Evolutionary conservation across 148 eudicot species (phyloP).

Genomic region (Vaccinium myrtillus): DNA sequence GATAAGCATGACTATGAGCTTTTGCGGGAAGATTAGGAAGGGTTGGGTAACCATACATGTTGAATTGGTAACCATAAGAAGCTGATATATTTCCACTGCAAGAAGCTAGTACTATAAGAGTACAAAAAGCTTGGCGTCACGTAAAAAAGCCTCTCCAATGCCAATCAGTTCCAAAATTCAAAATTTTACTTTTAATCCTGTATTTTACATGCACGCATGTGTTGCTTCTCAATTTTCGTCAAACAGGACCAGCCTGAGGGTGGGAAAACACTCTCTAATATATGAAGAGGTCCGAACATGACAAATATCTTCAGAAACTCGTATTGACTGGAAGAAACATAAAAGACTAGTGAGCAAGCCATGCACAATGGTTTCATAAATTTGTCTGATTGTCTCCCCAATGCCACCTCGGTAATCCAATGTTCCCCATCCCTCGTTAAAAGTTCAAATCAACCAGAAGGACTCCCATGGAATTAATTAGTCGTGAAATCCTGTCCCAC

Average conservation of each 20-base stretch:
- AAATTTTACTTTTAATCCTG: background rate
- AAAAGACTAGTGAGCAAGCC: background rate
- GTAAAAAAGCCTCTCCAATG: background rate
- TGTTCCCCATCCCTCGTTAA: background rate
- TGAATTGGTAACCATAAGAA: background rate
- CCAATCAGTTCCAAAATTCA: background rate
- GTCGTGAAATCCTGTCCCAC: background rate
- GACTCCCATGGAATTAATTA: background rate
- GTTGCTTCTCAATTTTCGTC: background rate
- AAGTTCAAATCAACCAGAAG: background rate
- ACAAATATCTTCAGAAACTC: background rate
- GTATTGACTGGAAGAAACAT: background rate
- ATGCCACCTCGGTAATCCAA: background rate
- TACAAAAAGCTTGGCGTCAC: background rate
- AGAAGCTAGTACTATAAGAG: background rate
- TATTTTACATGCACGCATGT: too few species aligned
- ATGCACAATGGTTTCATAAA: background rate
- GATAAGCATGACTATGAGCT: background rate
- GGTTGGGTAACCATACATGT: background rate
- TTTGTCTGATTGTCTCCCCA: background rate
- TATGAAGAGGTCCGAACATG: background rate
- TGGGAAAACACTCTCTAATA: background rate
- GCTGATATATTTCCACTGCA: background rate
- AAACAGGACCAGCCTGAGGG: conserved; percentile 5
- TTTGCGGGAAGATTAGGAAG: background rate